Base-by-base conservation (phyloP, 2,329 filamentous ascomycete species). In the Diaporthe sp. region DNA sequence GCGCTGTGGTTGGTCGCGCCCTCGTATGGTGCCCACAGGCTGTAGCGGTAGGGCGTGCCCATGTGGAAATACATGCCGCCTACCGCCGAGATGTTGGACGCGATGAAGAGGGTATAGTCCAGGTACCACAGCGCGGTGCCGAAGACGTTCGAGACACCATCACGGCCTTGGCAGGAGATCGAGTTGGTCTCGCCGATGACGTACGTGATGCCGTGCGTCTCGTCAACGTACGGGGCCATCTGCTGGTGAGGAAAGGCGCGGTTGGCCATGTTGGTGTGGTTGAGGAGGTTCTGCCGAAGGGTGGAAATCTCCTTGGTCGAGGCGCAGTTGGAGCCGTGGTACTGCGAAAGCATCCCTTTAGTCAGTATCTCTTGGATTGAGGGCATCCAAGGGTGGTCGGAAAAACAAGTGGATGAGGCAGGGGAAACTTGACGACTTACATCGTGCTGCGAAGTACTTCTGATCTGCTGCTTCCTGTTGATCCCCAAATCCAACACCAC, bases 11-110 rank as follows among this genome's bases (percentile, higher is more conserved):
- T 67, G 17, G 74, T 75, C 28, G 65, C 65, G 13, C 59, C 75
- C 22, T 53, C 61, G 42, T 79, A 73, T 2, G 79, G 79, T 46
- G 79, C 77, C 79, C 79, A 81, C 17, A 78, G 67, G 13, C 75
- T 76, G 72, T 81, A 81, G 19, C 77, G 76, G 58, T 78, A 81
- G 39, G 62, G 75, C 0, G 79, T 80, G 15, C 80, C 80, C 49
- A 67, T 46, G 72, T 74, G 72, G 42, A 74, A 74, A 13, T 69
- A 74, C 65, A 68, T 68, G n/a, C 65, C 65, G 17, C 65, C 65
- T 19, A 74, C 72, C 1, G 61, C 61, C 1, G 62, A 55, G 59
- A 74, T 67, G 61, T 74, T 74, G 72, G 65, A 67, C 37, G 59
- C 61, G 39, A 67, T 57, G 72, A 69, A 74, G 28, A 74, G 61